Base-by-base conservation (phyloP, 2,329 filamentous ascomycete genomes). In the Fusarium longipes region DNA sequence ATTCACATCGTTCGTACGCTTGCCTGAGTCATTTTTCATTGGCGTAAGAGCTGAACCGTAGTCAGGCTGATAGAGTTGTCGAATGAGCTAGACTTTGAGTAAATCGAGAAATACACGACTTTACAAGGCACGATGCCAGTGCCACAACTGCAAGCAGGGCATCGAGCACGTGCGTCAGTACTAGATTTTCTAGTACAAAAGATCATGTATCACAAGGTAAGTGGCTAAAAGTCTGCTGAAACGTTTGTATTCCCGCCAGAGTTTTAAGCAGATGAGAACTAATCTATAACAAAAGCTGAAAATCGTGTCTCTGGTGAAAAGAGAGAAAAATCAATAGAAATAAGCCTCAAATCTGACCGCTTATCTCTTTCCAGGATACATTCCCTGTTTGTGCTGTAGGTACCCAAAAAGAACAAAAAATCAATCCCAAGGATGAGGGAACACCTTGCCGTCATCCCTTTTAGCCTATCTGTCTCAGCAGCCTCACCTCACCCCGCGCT, bases 391-490 rank as follows among this genome's bases (percentile, higher is more conserved):
- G 52, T 36, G 20, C 22, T 45, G 25, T 49, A 27, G 12, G 12
- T 50, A 33, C 27, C 38, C 38, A 44, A 50, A 61, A 12, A 48
- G 44, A 39, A 32, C 24, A 20, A 40, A 55, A 65, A 39, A 27
- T 27, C 48, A 39, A 27, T 27, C 48, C 39, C 42, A 48, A 36
- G 55, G 42, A 65, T 65, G n/a, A 50, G 42, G 42, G 47, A 35
- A 57, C 57, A 49, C 57, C 51, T 51, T 53, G 64, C 52, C 47
- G 45, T 25, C 42, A 32, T 63, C 45, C 48, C 51, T 51, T 70
- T 71, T 61, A 58, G 60, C 63, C 63, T 57, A 64, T 64, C 57
- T 58, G 55, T 60, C 54, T 54, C 58, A 62, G 56, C 54, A 65
- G 56, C 54, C 56, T 63, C 45, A 59, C 59, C 50, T 50, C 64